Conservation (phyloP, 2,329 filamentous ascomycete species). For the Tothia fuscella region DNA sequence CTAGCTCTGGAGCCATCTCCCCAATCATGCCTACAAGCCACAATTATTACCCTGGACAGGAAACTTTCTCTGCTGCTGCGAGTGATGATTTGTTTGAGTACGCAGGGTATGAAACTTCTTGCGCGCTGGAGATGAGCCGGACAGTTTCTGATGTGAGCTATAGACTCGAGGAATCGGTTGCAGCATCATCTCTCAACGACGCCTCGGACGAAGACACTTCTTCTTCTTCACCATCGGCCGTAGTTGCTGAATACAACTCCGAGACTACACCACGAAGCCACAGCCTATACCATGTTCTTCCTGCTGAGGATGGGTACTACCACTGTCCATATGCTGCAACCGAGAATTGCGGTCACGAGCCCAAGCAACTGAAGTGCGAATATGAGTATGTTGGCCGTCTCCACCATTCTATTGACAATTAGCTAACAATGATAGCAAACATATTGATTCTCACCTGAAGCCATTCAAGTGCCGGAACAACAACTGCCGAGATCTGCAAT, state of each 20-base stretch:
- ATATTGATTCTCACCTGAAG: constrained; percentile 91
- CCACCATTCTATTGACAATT: constrained; percentile 2
- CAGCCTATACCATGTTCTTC: constrained; percentile 55
- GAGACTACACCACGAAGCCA: constrained; percentile 35
- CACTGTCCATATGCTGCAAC: constrained; percentile 79
- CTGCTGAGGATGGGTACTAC: constrained; percentile 67
- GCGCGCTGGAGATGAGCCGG: constrained; percentile 1
- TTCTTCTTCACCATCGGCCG: not conserved
- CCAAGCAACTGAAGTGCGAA: constrained; percentile 96
- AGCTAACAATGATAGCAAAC: constrained; percentile 55
- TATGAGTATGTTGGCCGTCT: constrained; percentile 63
- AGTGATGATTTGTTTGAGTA: not conserved
- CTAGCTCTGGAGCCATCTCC: constrained; percentile 4
- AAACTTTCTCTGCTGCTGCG: not conserved
- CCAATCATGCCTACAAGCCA: not conserved
- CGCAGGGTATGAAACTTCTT: constrained; percentile 2
- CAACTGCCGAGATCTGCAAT: constrained; percentile 72
- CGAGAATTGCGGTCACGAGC: constrained; percentile 72
- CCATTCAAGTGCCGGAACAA: constrained; percentile 88
- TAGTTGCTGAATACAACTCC: constrained; percentile 1
- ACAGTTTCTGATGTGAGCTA: too few relatives aligned
- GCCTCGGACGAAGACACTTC: not conserved
- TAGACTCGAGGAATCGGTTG: too few relatives aligned
- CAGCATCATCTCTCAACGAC: constrained; percentile 2
- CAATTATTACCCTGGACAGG: not conserved